Percentiles rank a stretch among this genome's conserved stretches.
phyloP scores from a whole-genome alignment of 805 yeast genomes.

The Lipomyces yamanashiensis region DNA sequence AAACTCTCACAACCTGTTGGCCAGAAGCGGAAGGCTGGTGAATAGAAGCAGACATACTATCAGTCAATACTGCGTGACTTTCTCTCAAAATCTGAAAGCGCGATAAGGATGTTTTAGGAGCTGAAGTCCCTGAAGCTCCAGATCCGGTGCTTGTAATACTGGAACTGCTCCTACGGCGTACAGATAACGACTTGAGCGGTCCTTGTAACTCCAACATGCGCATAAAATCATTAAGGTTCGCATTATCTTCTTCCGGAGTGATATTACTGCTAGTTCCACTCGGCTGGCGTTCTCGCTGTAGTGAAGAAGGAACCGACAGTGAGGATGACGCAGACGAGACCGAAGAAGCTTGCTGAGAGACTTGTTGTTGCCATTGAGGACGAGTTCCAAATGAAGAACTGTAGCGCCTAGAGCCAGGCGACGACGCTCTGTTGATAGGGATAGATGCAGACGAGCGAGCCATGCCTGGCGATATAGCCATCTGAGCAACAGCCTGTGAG shows the following conservation, averaged over 20 bases:
- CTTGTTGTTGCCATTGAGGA: slow-evolving; percentile 12
- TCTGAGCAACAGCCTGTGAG: slow-evolving; percentile 32
- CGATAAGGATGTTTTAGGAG: slow-evolving; percentile 38
- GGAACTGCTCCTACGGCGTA: slow-evolving; percentile 31
- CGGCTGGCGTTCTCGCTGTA: slow-evolving; percentile 8
- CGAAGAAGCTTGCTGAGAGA: slow-evolving; percentile 1
- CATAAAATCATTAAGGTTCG: slow-evolving; percentile 65
- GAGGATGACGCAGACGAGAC: slow-evolving; percentile 2
- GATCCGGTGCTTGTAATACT: slow-evolving; percentile 8
- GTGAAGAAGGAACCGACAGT: slow-evolving; percentile 2
- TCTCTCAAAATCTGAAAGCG: slow-evolving; percentile 45
- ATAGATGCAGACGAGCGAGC: neutral
- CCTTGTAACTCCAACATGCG: slow-evolving; percentile 66
- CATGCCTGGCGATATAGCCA: slow-evolving; percentile 12
- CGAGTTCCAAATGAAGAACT: slow-evolving; percentile 31
- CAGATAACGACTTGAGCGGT: slow-evolving; percentile 50
- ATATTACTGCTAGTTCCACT: slow-evolving; percentile 1
- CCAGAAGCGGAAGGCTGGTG: neutral
- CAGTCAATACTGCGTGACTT: slow-evolving; percentile 45
- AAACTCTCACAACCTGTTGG: neutral
- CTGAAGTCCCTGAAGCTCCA: slow-evolving; percentile 5
- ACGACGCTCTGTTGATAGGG: neutral
- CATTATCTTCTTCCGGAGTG: slow-evolving; percentile 48
- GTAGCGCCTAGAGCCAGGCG: slow-evolving; percentile 19
- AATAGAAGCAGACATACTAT: slow-evolving; percentile 43